Base-by-base conservation (phyloP, 73 alveolate species). In the Paramecium tetraurelia region DNA sequence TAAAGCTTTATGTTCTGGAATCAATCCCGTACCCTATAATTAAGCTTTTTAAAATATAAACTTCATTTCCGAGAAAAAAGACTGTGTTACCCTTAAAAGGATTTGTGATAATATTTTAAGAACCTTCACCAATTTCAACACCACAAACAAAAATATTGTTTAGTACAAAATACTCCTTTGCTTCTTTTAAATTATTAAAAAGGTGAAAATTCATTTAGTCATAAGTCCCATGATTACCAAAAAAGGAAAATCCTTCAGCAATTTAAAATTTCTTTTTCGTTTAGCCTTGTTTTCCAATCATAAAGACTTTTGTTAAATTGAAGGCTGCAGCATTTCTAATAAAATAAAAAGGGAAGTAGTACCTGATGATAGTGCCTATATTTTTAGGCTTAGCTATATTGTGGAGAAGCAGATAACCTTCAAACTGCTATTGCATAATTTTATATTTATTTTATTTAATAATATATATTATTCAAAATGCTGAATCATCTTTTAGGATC, bases 51-150 rank as follows among this genome's bases (percentile, higher is more conserved):
- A 4, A 53, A 3, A 4, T 53, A 31, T 38, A 11, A 36, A 72
- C 86, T 40, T 95, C 97, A 95, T 95, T 95, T 41, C 97, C 97
- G 24, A 95, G 59, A 35, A 95, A 87, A 68, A 95, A 95, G 35
- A 95, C 93, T 20, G 96, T 93, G 89, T 93, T 80, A 57, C 96
- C 97, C 71, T 93, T 92, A 85, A 95, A 95, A 0, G 96, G 96
- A 24, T 93, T 93, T n/a, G 93, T 93, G 46, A 90, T 94, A 21
- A 95, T 85, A 70, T 92, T 95, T 75, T 93, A 84, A 76, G 94
- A 80, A 50, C 89, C 92, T 84, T 85, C 87, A 43, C 96, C 96
- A 31, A 95, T 95, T 93, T 95, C 97, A 1, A 95, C 93, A 85
- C 97, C 97, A 89, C 96, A 93, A 70, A 92, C 93, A 58, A n/a